Evolutionary conservation across 805 yeast genomes (phyloP), one percentile per base, ranked within the genome.

Genomic region (Wickerhamiella kurtzmanii): DNA sequence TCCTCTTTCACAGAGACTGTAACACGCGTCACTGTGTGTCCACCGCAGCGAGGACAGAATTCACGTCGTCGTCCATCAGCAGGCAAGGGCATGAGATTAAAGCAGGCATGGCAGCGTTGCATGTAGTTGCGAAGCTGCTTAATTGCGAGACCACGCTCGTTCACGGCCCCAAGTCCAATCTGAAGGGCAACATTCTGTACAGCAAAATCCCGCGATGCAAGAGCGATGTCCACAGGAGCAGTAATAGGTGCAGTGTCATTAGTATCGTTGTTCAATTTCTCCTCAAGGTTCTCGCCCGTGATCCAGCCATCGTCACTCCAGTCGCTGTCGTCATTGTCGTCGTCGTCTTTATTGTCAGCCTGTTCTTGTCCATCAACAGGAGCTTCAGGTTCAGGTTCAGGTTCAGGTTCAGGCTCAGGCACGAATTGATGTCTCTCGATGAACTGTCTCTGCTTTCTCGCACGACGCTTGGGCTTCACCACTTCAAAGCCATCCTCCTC

Each of bases 71-170:
- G 55, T 38, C 72, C 74, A 2, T 88, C 88, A 57, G 79, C 82
- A 22, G 89, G 84, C 47, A 85, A 71, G 5, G 95, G 88, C 13
- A 80, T 68, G 61, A 92, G 70, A 49, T 75, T 70, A 75, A 92
- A 92, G 67, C 99, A 92, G 0, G 96, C 99, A 64, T 92, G 96
- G 64, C 99, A 92, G 65, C 99, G 73, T 60, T 84, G 74, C 96
- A 89, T 89, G 63, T 85, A 88, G 67, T 82, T 85, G 62, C 94
- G 75, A 32, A 92, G 82, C 61, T 84, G 76, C 54, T 77, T 81
- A 64, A 92, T 88, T 57, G 80, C 86, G 52, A 79, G 69, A 18
- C 98, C 98, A 1, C 88, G 77, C 67, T 76, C 73, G 64, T 88
- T 88, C 78, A 92, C 81, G 55, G 89, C 70, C 54, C 84, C 82